These are phyloP conservation scores for Limnanthes douglasii DNA, from an alignment of 345 rosid species.

Conservation along the genomic window DNA sequence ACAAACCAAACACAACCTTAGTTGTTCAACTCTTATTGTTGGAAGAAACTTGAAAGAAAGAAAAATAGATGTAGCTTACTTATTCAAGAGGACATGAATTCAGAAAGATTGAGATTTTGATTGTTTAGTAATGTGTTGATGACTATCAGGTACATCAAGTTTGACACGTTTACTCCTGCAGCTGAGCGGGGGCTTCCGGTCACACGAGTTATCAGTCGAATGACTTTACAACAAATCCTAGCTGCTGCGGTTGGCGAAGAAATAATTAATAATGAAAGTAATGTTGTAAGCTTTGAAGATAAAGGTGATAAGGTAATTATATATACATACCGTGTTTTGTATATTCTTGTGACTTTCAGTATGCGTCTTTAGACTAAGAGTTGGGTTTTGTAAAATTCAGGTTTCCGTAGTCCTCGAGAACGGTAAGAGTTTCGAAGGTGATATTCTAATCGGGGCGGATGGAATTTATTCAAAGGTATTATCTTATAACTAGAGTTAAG, in stretches of 20 bases:
- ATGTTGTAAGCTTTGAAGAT: constrained; percentile 76
- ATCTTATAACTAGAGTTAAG: background rate
- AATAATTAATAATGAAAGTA: constrained; percentile 54
- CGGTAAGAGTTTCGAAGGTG: constrained; percentile 61
- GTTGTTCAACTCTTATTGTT: too few relatives aligned
- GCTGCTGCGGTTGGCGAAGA: constrained; percentile 79
- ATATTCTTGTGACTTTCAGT: background rate
- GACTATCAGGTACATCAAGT: constrained; percentile 67
- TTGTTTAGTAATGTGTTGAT: too few relatives aligned
- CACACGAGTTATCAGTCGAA: constrained; percentile 79
- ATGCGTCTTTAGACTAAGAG: too few relatives aligned
- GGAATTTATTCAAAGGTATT: constrained; percentile 96
- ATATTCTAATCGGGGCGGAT: constrained; percentile 88
- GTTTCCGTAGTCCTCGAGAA: constrained; percentile 70
- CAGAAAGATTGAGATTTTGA: too few relatives aligned
- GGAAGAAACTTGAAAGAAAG: too few relatives aligned
- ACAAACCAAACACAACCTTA: too few relatives aligned
- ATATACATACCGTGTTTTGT: background rate
- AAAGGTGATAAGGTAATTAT: constrained; percentile 52
- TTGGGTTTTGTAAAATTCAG: constrained; percentile 23
- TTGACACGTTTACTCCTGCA: constrained; percentile 93
- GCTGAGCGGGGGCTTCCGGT: constrained; percentile 82
- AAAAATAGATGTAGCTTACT: too few relatives aligned
- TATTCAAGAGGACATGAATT: too few relatives aligned
- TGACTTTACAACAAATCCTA: constrained; percentile 78